phyloP scores from a whole-genome alignment of 1,284 basidiomycete species.

The Moniliella sp. region DNA sequence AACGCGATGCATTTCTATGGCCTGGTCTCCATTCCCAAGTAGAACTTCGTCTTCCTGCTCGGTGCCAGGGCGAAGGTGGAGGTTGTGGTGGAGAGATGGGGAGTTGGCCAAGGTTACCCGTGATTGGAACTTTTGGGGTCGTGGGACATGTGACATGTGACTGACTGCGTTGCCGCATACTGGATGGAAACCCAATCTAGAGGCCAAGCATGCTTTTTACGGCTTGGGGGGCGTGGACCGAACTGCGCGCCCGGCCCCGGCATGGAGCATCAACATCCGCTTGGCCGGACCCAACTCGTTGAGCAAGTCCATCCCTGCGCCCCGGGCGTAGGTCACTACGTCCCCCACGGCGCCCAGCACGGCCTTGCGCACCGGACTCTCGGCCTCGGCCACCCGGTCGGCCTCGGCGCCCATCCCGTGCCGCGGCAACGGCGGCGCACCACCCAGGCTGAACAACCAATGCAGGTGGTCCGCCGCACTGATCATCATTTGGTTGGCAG shows the following conservation, averaged over 20 bases:
- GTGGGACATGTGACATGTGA: too few relatives aligned
- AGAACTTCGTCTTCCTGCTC: too few relatives aligned
- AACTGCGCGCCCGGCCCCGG: slow-evolving; percentile 2
- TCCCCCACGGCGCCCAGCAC: slow-evolving; percentile 8
- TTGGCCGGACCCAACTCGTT: slow-evolving; percentile 27
- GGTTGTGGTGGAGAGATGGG: too few relatives aligned
- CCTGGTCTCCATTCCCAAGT: too few relatives aligned
- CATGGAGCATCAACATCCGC: slow-evolving; percentile 6
- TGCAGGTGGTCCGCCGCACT: slow-evolving; percentile 27
- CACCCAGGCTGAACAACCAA: slow-evolving; percentile 15
- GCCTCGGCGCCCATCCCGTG: not conserved
- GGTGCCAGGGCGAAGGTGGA: too few relatives aligned
- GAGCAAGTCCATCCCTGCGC: slow-evolving; percentile 26
- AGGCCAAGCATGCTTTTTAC: too few relatives aligned
- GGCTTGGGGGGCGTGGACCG: too few relatives aligned
- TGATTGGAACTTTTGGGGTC: too few relatives aligned
- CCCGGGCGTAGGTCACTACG: slow-evolving; percentile 12
- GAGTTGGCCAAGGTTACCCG: too few relatives aligned
- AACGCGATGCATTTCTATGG: too few relatives aligned
- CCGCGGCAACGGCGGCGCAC: slow-evolving; percentile 7
- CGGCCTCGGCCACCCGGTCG: slow-evolving; percentile 7
- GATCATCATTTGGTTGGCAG: slow-evolving; percentile 26
- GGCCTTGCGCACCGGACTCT: slow-evolving; percentile 6
- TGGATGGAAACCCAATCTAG: too few relatives aligned
- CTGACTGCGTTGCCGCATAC: too few relatives aligned